Evolutionary conservation across 345 rosid genomes (phyloP).

Genomic region (Eutrema japonicum): DNA sequence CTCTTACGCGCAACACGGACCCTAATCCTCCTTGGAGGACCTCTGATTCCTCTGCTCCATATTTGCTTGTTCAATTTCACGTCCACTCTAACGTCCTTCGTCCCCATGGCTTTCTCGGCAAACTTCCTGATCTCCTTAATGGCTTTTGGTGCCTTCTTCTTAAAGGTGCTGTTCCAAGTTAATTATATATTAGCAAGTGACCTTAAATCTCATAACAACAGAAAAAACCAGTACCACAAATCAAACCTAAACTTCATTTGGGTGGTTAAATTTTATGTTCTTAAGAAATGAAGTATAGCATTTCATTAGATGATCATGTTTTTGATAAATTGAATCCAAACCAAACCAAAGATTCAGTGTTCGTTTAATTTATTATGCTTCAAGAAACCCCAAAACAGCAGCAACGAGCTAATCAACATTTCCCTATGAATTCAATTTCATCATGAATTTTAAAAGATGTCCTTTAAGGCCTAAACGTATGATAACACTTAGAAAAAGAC

Average conservation of each 20-base stretch:
- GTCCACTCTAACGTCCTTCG: slow-evolving; percentile 72
- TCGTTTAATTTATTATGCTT: too few species aligned
- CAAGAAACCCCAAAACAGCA: background rate
- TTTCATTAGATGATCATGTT: background rate
- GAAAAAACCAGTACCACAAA: background rate
- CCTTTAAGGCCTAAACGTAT: background rate
- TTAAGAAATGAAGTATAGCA: background rate
- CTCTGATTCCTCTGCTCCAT: slow-evolving; percentile 83
- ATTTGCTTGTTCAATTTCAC: slow-evolving; percentile 83
- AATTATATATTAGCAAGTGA: rapidly evolving
- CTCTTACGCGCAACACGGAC: slow-evolving; percentile 81
- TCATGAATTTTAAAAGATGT: background rate
- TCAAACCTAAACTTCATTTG: background rate
- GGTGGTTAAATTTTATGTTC: background rate
- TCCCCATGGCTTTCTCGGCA: slow-evolving; percentile 76
- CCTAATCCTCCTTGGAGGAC: slow-evolving; percentile 77
- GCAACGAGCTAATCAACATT: background rate
- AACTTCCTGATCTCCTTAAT: slow-evolving; percentile 84
- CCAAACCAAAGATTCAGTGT: background rate
- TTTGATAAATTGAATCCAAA: background rate
- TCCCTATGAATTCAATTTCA: background rate
- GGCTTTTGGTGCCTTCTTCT: slow-evolving; percentile 92
- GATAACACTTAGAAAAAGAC: background rate
- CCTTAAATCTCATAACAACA: background rate
- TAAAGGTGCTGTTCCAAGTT: slow-evolving; percentile 60